Conservation (phyloP, 352 stramenopile genomes). For the Paralagenidium karlingii region DNA sequence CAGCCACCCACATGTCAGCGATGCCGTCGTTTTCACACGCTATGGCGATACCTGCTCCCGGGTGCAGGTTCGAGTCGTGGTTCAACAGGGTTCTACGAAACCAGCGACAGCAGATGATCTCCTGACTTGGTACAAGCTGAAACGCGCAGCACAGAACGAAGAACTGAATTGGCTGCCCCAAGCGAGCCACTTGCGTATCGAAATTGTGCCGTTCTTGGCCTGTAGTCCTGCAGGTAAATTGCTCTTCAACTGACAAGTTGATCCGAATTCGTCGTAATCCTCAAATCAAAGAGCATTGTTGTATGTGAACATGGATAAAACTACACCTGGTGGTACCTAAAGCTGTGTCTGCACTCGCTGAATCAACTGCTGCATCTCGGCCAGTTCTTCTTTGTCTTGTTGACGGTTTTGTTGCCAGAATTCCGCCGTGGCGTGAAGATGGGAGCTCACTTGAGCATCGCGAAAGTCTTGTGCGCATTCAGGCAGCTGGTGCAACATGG, state of each 20-base stretch:
- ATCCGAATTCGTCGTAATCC: too few species aligned
- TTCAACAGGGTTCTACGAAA: constrained; percentile 7
- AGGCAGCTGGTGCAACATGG: constrained; percentile 48
- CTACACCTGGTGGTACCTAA: too few species aligned
- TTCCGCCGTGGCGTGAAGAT: constrained; percentile 18
- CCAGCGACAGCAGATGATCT: neutral
- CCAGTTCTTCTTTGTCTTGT: constrained; percentile 39
- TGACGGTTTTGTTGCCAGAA: constrained; percentile 8
- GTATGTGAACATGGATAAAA: too few species aligned
- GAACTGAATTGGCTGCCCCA: neutral
- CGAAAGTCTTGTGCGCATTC: constrained; percentile 27
- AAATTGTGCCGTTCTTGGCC: constrained; percentile 46
- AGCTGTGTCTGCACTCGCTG: too few species aligned
- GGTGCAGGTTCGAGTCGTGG: constrained; percentile 20
- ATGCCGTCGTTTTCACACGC: constrained; percentile 22
- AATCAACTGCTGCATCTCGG: too few species aligned
- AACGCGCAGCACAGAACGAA: neutral
- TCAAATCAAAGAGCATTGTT: too few species aligned
- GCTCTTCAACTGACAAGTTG: constrained; percentile 71
- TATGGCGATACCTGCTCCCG: neutral
- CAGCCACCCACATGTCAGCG: constrained; percentile 28
- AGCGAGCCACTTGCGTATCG: constrained; percentile 8
- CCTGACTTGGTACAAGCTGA: too few species aligned
- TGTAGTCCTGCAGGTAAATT: constrained; percentile 79
- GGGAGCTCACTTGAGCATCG: constrained; percentile 18